Base-by-base conservation (phyloP, 352 stramenopile genomes). In the Phytophthora fragariae region DNA sequence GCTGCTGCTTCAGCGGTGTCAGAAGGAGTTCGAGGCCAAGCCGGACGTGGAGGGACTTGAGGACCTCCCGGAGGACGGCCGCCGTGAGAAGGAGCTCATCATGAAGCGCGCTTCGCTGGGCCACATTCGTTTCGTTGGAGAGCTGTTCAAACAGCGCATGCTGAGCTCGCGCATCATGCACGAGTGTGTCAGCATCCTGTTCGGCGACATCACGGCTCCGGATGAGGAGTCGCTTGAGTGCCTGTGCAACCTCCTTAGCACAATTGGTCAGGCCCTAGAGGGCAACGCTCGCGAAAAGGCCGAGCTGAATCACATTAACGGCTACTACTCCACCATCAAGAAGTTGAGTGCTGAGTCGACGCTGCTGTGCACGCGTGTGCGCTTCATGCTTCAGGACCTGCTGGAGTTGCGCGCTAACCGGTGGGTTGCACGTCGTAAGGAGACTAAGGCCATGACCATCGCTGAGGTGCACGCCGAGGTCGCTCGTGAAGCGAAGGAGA, bases 191-290 rank as follows among this genome's bases (percentile, higher is more conserved):
- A 70, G 81, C 46, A 86, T 84, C 44, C 68, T 96, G 54, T 94
- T 96, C 33, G 86, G 86, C n/a, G 85, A 95, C 69, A 71, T 90
- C 9, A 73, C 88, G 24, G 81, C 93, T 35, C 90, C 90, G 0
- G 93, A 99, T 71, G 96, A 99, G 79, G 96, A 99, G 72, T 97
- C 95, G 41, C 80, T 99, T 31, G 97, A 98, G 83, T 99, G 97
- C 70, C 91, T 99, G 74, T 91, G 88, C 49, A 98, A 98, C 69
- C 82, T 99, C 41, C 88, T 99, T 27, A 87, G 90, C 37, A 98
- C 95, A 5, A 97, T 98, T 76, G 97, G 97, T 33, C 83, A 92
- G 37, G 90, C 90, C 53, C 82, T 99, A 9, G 95, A 98, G 65
- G 58, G 29, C 19, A 85, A 85, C 47, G 83, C 68, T 3, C 72